Evolutionary conservation across 2,329 filamentous ascomycete species (phyloP), one percentile per base, ranked within the genome.

Genomic region (Diaporthe citriasiana): DNA sequence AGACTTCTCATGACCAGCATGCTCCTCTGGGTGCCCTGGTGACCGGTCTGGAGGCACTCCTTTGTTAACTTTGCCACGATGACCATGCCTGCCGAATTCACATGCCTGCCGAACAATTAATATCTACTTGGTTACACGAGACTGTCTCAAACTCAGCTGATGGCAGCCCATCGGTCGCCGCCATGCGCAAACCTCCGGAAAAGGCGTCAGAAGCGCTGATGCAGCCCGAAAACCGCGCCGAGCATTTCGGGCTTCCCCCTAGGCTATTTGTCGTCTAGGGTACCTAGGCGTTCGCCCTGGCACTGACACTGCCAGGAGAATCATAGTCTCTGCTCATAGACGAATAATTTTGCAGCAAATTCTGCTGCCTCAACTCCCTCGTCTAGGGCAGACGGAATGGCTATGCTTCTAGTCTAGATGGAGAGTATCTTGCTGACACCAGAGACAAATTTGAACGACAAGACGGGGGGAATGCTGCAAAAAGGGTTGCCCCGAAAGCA

Each of bases 41-140:
- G n/a, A n/a, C n/a, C n/a, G n/a, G n/a, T 2, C 27, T 13, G 6
- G 5, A 6, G 1, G 27, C 19, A 6, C 15, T 6, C 5, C 5
- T 25, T 33, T 33, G 25, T 6, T 4, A 33, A 6, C 12, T 6
- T 33, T 33, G 51, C n/a, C 51, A 19, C 27, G 8, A 13, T 8
- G 12, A 55, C 19, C 27, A 19, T 33, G n/a, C 25, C 30, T 33
- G 12, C 27, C 27, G 19, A 25, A 4, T 30, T 35, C 33, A 35
- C 9, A 35, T n/a, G n/a, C n/a, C n/a, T n/a, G n/a, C n/a, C n/a
- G n/a, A n/a, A n/a, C n/a, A n/a, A n/a, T n/a, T n/a, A n/a, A n/a
- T n/a, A 35, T 5, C 5, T 35, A 35, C 5, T 9, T 35, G 33
- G 33, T 5, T 35, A 35, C 33, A 35, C 33, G 9, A 35, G 33